Base-by-base conservation (phyloP, 305 asterid genomes). In the Fraxinus paxiana region DNA sequence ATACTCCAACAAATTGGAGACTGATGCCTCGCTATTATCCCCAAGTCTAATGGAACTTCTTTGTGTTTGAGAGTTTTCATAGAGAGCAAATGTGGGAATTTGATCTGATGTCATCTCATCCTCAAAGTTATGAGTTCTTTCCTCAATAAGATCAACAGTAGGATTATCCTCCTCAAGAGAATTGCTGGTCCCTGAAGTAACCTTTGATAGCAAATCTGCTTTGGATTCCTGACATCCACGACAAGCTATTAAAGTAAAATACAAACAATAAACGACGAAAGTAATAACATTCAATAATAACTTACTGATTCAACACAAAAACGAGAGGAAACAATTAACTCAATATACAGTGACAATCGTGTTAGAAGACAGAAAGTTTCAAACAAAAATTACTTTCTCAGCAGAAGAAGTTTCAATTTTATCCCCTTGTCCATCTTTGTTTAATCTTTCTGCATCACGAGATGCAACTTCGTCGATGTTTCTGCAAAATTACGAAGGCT, bases 391-490 rank as follows among this genome's bases (percentile, higher is more conserved):
- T 81, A 87, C 93, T 83, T 90, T 92, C 88, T 89, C 93, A 79
- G 88, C 77, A 46, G 95, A 56, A 79, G 84, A 63, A 79, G 84
- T 80, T 79, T 88, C 97, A 77, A 71, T 86, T 82, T 86, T 85
- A 74, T 51, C 83, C 82, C 85, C 88, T 87, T 84, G 92, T 82
- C 86, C 91, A 54, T 83, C 85, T 82, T 83, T 90, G 83, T 86
- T 85, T 79, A 88, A 83, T 72, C 78, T 77, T 72, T 84, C 92
- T 76, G 87, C 83, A 85, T 84, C 89, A 76, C 79, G 89, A 41
- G 95, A 82, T 84, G 85, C 97, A 87, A 51, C 95, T 80, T 91
- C 98, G 82, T 96, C 97, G 2, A 94, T 85, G 86, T 95, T 91
- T 87, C 99, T 96, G 90, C 87, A 90, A 87, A 81, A 69, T 72